Percentiles rank a stretch among this genome's conserved stretches.
Conservation (phyloP, 2,329 filamentous ascomycete genomes). For the Nemania sp. region DNA sequence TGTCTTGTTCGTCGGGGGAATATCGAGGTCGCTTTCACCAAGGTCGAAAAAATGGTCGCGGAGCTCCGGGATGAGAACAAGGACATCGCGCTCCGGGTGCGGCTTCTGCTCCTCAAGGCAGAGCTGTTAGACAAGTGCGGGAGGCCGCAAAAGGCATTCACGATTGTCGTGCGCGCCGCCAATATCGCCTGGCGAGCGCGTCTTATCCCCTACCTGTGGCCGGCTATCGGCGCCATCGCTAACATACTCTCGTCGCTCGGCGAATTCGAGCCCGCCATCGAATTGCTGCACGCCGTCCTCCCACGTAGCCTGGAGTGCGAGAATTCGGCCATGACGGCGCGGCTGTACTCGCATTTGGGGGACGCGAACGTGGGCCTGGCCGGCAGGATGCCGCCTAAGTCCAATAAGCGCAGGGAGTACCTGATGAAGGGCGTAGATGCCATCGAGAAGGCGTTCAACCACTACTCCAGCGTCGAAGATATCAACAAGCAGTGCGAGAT, state of each 20-base stretch:
- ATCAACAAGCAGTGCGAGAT: slow-evolving; percentile 74
- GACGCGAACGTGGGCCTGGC: slow-evolving; percentile 82
- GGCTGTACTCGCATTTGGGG: slow-evolving; percentile 70
- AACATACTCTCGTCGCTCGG: slow-evolving; percentile 70
- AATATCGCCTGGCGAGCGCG: slow-evolving; percentile 72
- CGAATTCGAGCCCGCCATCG: slow-evolving; percentile 70
- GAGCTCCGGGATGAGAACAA: slow-evolving; percentile 51
- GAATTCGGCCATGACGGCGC: slow-evolving; percentile 64
- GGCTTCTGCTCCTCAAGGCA: slow-evolving; percentile 74
- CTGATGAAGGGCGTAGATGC: slow-evolving; percentile 63
- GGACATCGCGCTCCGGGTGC: slow-evolving; percentile 68
- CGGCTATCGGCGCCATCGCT: slow-evolving; percentile 68
- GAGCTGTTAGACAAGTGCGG: slow-evolving; percentile 70
- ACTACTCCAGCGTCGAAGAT: slow-evolving; percentile 71
- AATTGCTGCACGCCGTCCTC: slow-evolving; percentile 69
- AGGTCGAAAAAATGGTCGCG: slow-evolving; percentile 51
- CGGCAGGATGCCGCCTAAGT: slow-evolving; percentile 52
- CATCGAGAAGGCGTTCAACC: slow-evolving; percentile 64
- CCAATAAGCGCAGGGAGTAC: slow-evolving; percentile 57
- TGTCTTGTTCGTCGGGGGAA: slow-evolving; percentile 55
- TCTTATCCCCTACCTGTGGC: slow-evolving; percentile 72
- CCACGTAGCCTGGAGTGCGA: slow-evolving; percentile 78
- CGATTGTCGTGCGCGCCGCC: slow-evolving; percentile 74
- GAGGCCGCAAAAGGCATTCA: slow-evolving; percentile 75
- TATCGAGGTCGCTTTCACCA: slow-evolving; percentile 52